A percentile compares a stretch with the other conserved stretches of the same genome.
These are phyloP conservation scores for Solanum appendiculatum DNA, from an alignment of 257 asterid species.

Conservation along the genomic window DNA sequence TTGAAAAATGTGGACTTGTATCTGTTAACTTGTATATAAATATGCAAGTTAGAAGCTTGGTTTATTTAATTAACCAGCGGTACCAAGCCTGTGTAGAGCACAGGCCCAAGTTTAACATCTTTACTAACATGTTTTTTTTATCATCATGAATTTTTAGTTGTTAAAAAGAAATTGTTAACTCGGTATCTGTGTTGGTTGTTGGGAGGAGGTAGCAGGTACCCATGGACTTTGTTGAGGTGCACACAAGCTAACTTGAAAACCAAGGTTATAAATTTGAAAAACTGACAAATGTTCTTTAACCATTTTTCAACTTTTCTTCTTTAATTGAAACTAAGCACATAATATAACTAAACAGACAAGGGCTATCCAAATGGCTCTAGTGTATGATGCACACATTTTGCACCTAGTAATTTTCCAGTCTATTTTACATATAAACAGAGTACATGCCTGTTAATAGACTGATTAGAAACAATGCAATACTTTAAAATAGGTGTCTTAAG, in stretches of 20 bases:
- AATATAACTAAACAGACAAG: not conserved
- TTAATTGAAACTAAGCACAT: not conserved
- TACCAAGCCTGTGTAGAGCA: not conserved
- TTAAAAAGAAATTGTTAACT: not conserved
- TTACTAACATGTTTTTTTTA: not conserved
- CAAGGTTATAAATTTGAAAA: not conserved
- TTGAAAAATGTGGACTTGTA: not conserved
- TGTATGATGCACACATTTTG: not conserved
- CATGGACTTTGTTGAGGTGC: not conserved
- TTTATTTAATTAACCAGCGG: not conserved
- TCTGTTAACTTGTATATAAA: not conserved
- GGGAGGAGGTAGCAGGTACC: not conserved
- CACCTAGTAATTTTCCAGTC: not conserved
- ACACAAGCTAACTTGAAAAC: not conserved
- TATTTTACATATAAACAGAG: not conserved
- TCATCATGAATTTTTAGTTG: not conserved
- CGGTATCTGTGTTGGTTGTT: not conserved
- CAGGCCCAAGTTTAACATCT: not conserved
- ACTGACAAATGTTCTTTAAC: not conserved
- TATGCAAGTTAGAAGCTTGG: not conserved
- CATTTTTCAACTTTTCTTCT: not conserved
- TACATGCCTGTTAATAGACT: not conserved
- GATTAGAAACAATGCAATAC: not conserved
- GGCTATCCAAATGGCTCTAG: not conserved
- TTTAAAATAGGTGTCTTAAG: not conserved